Evolutionary conservation across 768 basidiomycete genomes (phyloP).

Genomic region (Boletus rubroflammeus): DNA sequence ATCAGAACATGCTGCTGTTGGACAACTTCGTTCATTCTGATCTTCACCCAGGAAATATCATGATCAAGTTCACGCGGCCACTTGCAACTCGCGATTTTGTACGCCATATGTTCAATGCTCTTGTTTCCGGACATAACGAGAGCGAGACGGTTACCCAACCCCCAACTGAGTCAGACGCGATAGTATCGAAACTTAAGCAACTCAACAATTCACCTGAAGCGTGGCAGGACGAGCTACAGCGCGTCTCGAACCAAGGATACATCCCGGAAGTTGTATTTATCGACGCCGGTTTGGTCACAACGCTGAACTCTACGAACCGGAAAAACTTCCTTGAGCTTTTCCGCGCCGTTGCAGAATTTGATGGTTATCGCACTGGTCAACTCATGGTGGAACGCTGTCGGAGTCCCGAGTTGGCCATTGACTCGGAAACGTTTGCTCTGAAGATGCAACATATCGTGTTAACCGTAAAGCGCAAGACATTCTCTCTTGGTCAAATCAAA

Average conservation of each 20-base stretch:
- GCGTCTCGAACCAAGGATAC: conserved; percentile 67
- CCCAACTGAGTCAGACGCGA: conserved; percentile 47
- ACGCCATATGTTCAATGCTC: conserved; percentile 51
- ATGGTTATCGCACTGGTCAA: conserved; percentile 91
- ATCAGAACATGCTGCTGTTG: conserved; percentile 92
- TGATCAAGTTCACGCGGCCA: conserved; percentile 94
- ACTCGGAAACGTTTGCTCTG: conserved; percentile 92
- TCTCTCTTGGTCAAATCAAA: conserved; percentile 94
- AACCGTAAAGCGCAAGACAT: conserved; percentile 92
- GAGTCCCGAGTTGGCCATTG: conserved; percentile 83
- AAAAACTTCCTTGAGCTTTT: conserved; percentile 96
- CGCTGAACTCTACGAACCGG: conserved; percentile 77
- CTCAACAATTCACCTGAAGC: conserved; percentile 54
- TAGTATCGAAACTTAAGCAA: conserved; percentile 66
- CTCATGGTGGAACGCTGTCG: conserved; percentile 96
- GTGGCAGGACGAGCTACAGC: conserved; percentile 70
- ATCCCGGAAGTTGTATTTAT: conserved; percentile 95
- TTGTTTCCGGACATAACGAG: conserved; percentile 43
- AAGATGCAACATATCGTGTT: conserved; percentile 97
- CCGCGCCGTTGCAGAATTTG: conserved; percentile 92
- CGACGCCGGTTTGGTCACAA: conserved; percentile 93
- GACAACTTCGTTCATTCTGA: conserved; percentile 98
- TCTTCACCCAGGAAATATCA: conserved; percentile 92
- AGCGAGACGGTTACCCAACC: conserved; percentile 23
- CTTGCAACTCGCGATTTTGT: conserved; percentile 65